These are phyloP conservation scores for Apocynum venetum DNA, from an alignment of 257 asterid genomes.

Conservation along the genomic window DNA sequence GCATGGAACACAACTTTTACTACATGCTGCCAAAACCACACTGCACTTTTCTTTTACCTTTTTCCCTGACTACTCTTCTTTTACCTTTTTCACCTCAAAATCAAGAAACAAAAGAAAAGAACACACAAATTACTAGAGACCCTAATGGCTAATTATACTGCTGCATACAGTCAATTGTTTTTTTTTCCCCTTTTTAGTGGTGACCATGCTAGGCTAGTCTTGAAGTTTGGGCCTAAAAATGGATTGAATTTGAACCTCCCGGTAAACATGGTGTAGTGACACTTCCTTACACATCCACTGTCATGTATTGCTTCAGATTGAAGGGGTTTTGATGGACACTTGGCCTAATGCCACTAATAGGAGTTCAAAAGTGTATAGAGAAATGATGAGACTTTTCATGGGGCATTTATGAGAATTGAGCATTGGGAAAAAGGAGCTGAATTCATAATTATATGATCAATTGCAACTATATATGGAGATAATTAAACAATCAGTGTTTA, in stretches of 20 bases:
- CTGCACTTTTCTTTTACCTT: constrained; percentile 18
- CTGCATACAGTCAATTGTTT: no score
- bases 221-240: constrained; percentile 23
- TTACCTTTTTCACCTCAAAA: not conserved
- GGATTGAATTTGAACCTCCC: constrained; percentile 15
- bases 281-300: not conserved
- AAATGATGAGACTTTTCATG: constrained; percentile 13
- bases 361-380: constrained; percentile 11
- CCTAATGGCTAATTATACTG: no score
- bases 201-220: not conserved
- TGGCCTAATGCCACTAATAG: not conserved
- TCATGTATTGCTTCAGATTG: not conserved
- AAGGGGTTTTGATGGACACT: not conserved
- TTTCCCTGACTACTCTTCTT: constrained; percentile 2
- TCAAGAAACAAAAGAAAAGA: not conserved
- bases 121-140: no score
- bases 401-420: not conserved
- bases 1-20: not conserved
- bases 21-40: constrained; percentile 31
- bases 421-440: not conserved
- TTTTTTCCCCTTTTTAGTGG: no score
- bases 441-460: no score
- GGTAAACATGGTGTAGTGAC: constrained; percentile 16
- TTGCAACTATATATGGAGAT: not conserved
- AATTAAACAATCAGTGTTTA: no score